Percentiles rank a stretch among this genome's conserved stretches.
These are phyloP conservation scores for Cetradonia linearis DNA, from an alignment of 495 filamentous ascomycete species.

Conservation along the genomic window DNA sequence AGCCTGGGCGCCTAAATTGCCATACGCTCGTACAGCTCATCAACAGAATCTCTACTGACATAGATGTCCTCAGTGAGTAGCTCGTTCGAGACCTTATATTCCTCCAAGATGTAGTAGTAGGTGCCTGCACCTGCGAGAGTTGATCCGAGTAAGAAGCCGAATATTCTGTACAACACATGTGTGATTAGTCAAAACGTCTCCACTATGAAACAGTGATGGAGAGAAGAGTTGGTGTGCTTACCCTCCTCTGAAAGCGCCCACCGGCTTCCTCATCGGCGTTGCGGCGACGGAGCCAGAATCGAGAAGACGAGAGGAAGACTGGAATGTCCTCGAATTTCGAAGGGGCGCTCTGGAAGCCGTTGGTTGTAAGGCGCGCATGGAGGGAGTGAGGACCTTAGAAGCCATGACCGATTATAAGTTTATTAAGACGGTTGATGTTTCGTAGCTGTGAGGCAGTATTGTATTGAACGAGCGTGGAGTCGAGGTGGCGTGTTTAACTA, in stretches of 20 bases:
- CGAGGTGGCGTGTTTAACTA: not conserved
- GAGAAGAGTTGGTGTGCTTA: constrained; percentile 28
- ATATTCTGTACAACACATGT: constrained; percentile 46
- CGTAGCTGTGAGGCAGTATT: not conserved
- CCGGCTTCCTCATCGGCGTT: constrained; percentile 64
- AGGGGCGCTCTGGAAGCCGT: not conserved
- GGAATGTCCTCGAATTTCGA: constrained; percentile 9
- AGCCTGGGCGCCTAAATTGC: constrained; percentile 14
- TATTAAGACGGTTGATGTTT: not conserved
- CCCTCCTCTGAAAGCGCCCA: constrained; percentile 91
- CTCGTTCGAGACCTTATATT: constrained; percentile 90
- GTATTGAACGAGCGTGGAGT: not conserved
- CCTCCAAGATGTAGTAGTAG: constrained; percentile 85
- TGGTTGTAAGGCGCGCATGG: constrained; percentile 15
- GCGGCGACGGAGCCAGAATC: constrained; percentile 27
- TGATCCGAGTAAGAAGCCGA: constrained; percentile 86
- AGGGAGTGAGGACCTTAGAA: constrained; percentile 8
- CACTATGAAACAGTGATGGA: not conserved
- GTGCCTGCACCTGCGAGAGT: constrained; percentile 67
- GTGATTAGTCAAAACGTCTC: not conserved
- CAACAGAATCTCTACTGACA: constrained; percentile 46
- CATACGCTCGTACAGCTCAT: constrained; percentile 21
- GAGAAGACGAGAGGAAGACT: constrained; percentile 13
- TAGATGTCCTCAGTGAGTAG: constrained; percentile 92
- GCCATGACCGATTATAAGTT: constrained; percentile 2